Evolutionary conservation across 805 yeast genomes (phyloP), one percentile per base, ranked within the genome.

Genomic region (Lipomyces mesembrius): DNA sequence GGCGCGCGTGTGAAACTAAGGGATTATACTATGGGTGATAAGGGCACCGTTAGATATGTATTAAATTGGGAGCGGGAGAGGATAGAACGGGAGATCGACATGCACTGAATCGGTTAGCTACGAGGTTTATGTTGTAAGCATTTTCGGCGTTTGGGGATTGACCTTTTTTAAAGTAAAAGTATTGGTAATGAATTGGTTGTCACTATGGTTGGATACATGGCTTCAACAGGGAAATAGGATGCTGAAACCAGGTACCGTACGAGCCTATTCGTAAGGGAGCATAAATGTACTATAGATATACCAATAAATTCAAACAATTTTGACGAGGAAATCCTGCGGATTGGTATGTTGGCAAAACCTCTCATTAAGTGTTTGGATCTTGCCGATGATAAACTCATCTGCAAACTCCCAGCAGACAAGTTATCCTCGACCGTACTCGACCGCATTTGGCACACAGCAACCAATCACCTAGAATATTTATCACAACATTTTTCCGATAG

Each of bases 31-130:
- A 34, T 63, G 11, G 65, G 71, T 17, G 74, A 70, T 20, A 49
- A 57, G 25, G 74, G 73, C n/a, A 64, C 72, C 1, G 64, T 65
- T 3, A 43, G 73, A 32, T 71, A 51, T 43, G 65, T 70, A 17
- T 27, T 68, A 7, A 67, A 68, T 49, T 68, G 67, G 66, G 60
- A 46, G 25, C 60, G 70, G 8, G 73, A 58, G 39, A 57, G 25
- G 57, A 60, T 25, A 17, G 71, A 68, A 53, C 59, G 66, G 46
- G 49, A 43, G 22, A 43, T 43, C 20, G 3, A n/a, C 20, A 17
- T 17, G 49, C 20, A 43, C 20, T 17, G 8, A 43, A 43, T 17
- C 6, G 20, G 49, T 43, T 43, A 43, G 49, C 20, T n/a, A n/a
- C 14, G 5, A n/a, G 1, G 49, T 43, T 7, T 17, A 43, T 43